Evolutionary conservation across 2,329 filamentous ascomycete species (phyloP).

Genomic region (Peltaster fructicola): DNA sequence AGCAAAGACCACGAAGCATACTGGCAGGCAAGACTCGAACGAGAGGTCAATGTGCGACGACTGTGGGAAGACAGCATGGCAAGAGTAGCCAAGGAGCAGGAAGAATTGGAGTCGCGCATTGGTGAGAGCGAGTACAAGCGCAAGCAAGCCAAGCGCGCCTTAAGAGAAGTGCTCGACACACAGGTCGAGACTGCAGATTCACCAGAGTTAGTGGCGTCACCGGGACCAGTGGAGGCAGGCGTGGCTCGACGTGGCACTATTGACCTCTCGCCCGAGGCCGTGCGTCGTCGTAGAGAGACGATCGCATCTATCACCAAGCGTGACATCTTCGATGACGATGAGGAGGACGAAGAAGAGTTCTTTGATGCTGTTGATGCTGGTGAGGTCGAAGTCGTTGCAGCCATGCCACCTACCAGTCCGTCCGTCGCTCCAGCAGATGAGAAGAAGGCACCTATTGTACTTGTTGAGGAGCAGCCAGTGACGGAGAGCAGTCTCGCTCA

Average conservation of each 20-base stretch:
- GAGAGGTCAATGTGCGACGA: constrained; percentile 75
- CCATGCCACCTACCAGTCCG: constrained; percentile 34
- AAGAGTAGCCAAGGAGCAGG: constrained; percentile 84
- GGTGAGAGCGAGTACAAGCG: constrained; percentile 82
- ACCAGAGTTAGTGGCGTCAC: no score
- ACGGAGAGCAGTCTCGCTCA: constrained; percentile 26
- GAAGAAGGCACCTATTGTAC: constrained; percentile 6
- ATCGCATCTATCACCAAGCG: constrained; percentile 52
- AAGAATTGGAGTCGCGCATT: constrained; percentile 71
- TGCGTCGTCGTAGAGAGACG: constrained; percentile 40
- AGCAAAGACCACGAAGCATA: constrained; percentile 87
- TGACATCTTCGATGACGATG: constrained; percentile 58
- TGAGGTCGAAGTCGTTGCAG: constrained; percentile 60
- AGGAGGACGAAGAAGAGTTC: constrained; percentile 81
- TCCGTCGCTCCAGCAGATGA: constrained; percentile 10
- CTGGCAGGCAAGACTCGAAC: constrained; percentile 88
- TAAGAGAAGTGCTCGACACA: constrained; percentile 66
- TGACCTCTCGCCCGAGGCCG: constrained; percentile 9
- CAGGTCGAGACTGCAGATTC: constrained; percentile 3
- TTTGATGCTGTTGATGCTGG: constrained; percentile 94
- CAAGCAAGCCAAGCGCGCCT: constrained; percentile 70
- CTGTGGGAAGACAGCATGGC: constrained; percentile 99
- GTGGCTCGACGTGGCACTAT: constrained; percentile 6
- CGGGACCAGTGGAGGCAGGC: constrained; percentile 1
- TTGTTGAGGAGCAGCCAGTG: constrained; percentile 22